A percentile compares a stretch with the other conserved stretches of the same genome.
Conservation (phyloP, 495 filamentous ascomycete species). For the Pyrenopolyporus hunteri region DNA sequence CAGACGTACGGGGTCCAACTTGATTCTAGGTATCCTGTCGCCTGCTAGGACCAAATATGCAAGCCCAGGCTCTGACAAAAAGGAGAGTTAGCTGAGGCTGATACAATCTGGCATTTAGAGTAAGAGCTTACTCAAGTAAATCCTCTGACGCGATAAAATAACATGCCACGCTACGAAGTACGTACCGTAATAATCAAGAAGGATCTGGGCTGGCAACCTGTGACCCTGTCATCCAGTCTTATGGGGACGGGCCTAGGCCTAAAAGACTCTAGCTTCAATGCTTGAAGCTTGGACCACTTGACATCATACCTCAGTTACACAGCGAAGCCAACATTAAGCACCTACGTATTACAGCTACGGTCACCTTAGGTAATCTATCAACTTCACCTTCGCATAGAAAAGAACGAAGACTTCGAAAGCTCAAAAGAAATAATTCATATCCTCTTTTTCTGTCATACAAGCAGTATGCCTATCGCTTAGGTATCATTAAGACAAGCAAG, state of each 20-base stretch:
- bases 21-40: no score
- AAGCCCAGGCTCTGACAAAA: not conserved
- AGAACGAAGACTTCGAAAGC: no score
- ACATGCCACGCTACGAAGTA: slow-evolving; percentile 14
- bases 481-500: no score
- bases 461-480: no score
- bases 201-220: not conserved
- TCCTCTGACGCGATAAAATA: slow-evolving; percentile 20
- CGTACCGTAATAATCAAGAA: not conserved
- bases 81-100: slow-evolving; percentile 14
- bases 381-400: no score
- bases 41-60: slow-evolving; percentile 5
- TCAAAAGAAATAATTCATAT: no score
- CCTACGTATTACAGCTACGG: no score
- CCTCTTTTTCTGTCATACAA: no score
- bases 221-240: slow-evolving; percentile 15
- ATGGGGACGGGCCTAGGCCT: slow-evolving; percentile 3
- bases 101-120: not conserved
- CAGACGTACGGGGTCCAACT: no score
- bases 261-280: not conserved
- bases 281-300: slow-evolving; percentile 3
- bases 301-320: no score
- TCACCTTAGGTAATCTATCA: no score
- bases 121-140: slow-evolving; percentile 15
- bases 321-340: no score